Evolutionary conservation across 768 basidiomycete species (phyloP), one percentile per base, ranked within the genome.

Genomic region (Favolaschia claudopus): DNA sequence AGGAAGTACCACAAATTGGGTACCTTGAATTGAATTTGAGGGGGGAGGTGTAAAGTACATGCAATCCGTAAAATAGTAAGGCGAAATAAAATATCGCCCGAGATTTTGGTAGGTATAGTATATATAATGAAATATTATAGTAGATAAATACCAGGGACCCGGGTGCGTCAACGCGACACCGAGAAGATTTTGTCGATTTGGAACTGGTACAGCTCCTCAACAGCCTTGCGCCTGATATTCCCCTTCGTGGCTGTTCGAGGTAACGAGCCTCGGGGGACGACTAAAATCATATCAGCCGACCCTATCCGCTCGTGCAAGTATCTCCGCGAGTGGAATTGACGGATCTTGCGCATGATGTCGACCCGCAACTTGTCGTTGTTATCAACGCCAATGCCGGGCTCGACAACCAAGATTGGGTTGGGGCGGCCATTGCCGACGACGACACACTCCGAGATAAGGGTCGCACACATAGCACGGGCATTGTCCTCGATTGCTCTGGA

Each of bases 201-300:
- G 24, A 68, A 63, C 66, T 79, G 79, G 77, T 83, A 90, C 24
- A 77, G 65, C 62, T 89, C 88, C 73, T 93, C 91, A 20, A 92
- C 89, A 13, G 89, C 90, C 63, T 80, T 84, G 40, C 91, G 83
- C 46, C 91, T 86, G 62, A 93, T 88, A 67, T 92, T 93, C 27
- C 91, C 91, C 76, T 93, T 93, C 13, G 91, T 91, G 19, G 85
- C 86, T 0, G 91, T 93, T 62, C 91, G 79, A 34, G 91, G 91
- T 38, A 93, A 81, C 2, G 88, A 83, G n/a, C 82, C 80, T 38
- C 77, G 76, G 25, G 85, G 79, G 17, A 91, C 90, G 38, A 92
- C 75, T 58, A 92, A 74, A 56, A 93, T 82, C 81, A 90, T 83
- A 45, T 87, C 80, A 5, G 83, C 64, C 7, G 80, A 83, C 5